Evolutionary conservation across 306 rosid genomes (phyloP).

Genomic region (Acacia crassicarpa): DNA sequence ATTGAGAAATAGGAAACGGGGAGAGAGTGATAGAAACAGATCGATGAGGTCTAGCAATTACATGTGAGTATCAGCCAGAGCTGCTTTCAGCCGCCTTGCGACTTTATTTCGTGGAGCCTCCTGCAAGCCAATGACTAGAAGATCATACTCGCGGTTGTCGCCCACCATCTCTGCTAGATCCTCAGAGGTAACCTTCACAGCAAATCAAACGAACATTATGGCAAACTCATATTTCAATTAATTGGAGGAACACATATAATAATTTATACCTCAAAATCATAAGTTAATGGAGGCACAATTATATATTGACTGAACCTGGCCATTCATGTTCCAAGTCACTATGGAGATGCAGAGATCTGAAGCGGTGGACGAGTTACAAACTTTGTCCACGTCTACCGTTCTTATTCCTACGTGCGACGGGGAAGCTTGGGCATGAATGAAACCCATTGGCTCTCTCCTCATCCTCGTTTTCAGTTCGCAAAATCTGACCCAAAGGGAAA

Average conservation of each 20-base stretch:
- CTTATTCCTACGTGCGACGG: slow-evolving; percentile 56
- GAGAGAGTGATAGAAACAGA: neutral
- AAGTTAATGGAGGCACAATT: neutral
- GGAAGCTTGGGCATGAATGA: slow-evolving; percentile 36
- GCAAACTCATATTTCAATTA: neutral
- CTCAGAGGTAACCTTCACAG: slow-evolving; percentile 43
- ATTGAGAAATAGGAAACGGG: neutral
- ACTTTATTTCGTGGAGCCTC: slow-evolving; percentile 64
- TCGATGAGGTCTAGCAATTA: slow-evolving; percentile 26
- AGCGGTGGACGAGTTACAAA: slow-evolving; percentile 39
- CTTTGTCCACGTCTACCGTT: slow-evolving; percentile 43
- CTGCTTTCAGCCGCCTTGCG: slow-evolving; percentile 36
- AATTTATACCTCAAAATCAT: neutral
- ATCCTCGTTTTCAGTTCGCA: slow-evolving; percentile 33
- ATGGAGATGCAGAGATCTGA: slow-evolving; percentile 60
- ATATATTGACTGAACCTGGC: slow-evolving; percentile 37
- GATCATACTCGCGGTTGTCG: slow-evolving; percentile 52
- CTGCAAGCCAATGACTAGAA: slow-evolving; percentile 73
- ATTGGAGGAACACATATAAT: neutral
- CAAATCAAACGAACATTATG: neutral
- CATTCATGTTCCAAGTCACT: slow-evolving; percentile 85
- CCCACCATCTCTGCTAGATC: slow-evolving; percentile 64
- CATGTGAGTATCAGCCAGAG: slow-evolving; percentile 53
- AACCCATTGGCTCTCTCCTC: slow-evolving; percentile 35
- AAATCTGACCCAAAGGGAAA: neutral